Evolutionary conservation across 192 early-diverging fungal species (phyloP).

Genomic region (Phycomyces blakesleeanus): DNA sequence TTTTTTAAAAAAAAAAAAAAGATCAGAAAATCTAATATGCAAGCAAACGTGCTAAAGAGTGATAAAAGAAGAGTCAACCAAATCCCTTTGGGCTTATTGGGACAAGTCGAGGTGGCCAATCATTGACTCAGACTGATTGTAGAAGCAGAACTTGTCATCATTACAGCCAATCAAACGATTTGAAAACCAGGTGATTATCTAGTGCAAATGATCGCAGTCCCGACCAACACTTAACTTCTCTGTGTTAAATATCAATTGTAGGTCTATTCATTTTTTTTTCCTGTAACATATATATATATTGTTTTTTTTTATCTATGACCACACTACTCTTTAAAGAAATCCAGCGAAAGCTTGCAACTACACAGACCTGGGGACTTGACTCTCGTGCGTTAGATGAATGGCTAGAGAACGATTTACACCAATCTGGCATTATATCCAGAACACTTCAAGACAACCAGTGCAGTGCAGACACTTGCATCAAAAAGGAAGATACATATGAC

Average conservation of each 20-base stretch:
- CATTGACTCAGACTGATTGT: not conserved
- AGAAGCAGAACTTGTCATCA: conserved; percentile 25
- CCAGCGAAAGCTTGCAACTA: not conserved
- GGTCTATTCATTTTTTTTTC: not conserved
- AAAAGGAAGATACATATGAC: not conserved
- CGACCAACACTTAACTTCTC: not conserved
- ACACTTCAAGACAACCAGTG: too few species aligned
- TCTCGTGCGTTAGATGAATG: conserved; percentile 28
- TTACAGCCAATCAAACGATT: conserved; percentile 13
- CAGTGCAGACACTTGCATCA: not conserved
- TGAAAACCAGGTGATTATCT: conserved; percentile 20
- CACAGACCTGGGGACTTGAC: conserved; percentile 3
- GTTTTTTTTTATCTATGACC: not conserved
- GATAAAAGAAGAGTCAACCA: too few species aligned
- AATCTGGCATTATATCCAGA: conserved; percentile 27
- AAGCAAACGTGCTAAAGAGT: too few species aligned
- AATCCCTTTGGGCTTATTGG: too few species aligned
- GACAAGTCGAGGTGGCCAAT: conserved; percentile 5
- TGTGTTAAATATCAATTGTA: not conserved
- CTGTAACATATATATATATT: not conserved
- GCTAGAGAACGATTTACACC: conserved; percentile 29
- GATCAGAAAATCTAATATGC: too few species aligned
- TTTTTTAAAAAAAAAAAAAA: too few species aligned
- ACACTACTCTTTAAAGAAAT: not conserved
- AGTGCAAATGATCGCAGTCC: not conserved